Evolutionary conservation across 345 rosid genomes (phyloP).

Genomic region (Pugionium dolabratum): DNA sequence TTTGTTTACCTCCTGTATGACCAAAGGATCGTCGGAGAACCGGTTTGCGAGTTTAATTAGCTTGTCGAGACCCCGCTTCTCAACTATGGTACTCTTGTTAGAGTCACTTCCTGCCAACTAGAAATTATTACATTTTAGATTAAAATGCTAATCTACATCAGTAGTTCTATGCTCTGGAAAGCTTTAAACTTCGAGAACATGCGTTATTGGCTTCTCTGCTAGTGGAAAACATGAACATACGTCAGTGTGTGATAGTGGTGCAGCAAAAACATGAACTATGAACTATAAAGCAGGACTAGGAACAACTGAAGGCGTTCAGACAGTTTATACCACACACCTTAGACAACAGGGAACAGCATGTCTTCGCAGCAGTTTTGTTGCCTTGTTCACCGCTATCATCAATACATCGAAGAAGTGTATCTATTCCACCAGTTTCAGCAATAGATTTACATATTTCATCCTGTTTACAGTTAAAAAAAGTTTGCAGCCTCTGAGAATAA

Average conservation of each 20-base stretch:
- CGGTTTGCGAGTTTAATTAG: slow-evolving; percentile 67
- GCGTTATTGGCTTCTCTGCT: not conserved
- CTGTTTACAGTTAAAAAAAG: slow-evolving; percentile 42
- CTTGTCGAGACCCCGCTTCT: slow-evolving; percentile 70
- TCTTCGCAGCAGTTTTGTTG: slow-evolving; percentile 66
- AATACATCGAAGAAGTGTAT: slow-evolving; percentile 67
- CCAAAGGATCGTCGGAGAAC: slow-evolving; percentile 77
- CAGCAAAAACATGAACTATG: not conserved
- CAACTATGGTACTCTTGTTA: slow-evolving; percentile 74
- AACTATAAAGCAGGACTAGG: not conserved
- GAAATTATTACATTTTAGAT: slow-evolving; percentile 33
- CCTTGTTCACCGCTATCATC: slow-evolving; percentile 80
- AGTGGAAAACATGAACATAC: slow-evolving; percentile 1
- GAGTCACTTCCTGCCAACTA: slow-evolving; percentile 96
- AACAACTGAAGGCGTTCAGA: slow-evolving; percentile 11
- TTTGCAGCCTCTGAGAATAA: slow-evolving; percentile 4
- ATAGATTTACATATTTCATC: slow-evolving; percentile 85
- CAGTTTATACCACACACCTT: slow-evolving; percentile 52
- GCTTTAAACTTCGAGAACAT: not conserved
- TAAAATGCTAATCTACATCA: not conserved
- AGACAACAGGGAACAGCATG: slow-evolving; percentile 75
- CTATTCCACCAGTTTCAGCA: slow-evolving; percentile 87
- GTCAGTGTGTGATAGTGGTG: not conserved
- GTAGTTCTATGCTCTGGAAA: not conserved
- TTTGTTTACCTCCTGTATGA: slow-evolving; percentile 76